phyloP scores from a whole-genome alignment of 345 rosid species.

The Psidium friedrichsthalianum region DNA sequence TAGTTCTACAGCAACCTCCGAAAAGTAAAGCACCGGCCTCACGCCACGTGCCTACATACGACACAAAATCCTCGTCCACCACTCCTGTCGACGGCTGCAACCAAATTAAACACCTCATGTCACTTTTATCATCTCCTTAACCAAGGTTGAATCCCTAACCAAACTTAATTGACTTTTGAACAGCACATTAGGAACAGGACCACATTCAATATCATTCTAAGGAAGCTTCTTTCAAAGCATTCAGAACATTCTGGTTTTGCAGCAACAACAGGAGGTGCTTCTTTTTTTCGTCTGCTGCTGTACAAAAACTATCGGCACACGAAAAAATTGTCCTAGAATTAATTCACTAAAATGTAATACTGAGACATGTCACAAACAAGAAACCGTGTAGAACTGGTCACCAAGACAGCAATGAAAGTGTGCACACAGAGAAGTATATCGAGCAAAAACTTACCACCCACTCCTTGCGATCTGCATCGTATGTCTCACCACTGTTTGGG shows the following conservation, averaged over 20 bases:
- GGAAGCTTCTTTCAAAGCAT: background rate
- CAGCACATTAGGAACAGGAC: background rate
- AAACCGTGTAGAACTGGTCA: background rate
- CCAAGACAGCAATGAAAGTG: background rate
- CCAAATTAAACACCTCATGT: background rate
- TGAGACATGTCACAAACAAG: background rate
- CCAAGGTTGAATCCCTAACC: background rate
- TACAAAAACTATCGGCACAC: background rate
- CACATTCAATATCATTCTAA: background rate
- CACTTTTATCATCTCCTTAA: background rate
- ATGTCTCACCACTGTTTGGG: conserved; percentile 86
- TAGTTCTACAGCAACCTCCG: conserved; percentile 94
- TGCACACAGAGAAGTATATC: background rate
- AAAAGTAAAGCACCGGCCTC: conserved; percentile 74
- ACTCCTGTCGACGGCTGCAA: conserved; percentile 48
- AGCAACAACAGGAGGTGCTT: background rate
- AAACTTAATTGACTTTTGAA: background rate
- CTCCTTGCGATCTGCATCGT: conserved; percentile 43
- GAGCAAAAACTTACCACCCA: conserved; percentile 55
- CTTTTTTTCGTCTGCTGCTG: background rate
- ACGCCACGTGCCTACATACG: conserved; percentile 54
- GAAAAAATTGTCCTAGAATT: background rate
- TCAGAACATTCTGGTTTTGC: background rate
- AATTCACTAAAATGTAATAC: background rate
- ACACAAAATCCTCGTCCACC: conserved; percentile 64